phyloP scores from a whole-genome alignment of 192 early-diverging fungal genomes.

The Backusella sp. region DNA sequence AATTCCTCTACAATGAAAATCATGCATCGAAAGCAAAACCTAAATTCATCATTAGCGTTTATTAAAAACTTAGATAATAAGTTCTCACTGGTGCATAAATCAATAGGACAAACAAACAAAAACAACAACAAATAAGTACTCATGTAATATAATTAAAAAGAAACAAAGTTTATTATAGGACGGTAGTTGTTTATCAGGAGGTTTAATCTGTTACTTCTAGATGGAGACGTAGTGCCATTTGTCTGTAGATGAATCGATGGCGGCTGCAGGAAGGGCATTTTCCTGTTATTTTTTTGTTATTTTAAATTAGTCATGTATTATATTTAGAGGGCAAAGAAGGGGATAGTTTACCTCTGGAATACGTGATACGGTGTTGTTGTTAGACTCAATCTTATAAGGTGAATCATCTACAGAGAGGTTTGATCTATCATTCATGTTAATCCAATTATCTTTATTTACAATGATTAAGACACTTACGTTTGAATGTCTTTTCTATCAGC shows the following conservation, averaged over 20 bases:
- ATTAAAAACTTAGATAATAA: no score
- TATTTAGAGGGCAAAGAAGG: neutral
- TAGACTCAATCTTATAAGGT: conserved; percentile 60
- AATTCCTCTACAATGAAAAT: no score
- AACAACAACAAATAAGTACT: no score
- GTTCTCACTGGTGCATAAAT: neutral
- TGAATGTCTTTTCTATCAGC: conserved; percentile 5
- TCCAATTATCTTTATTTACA: conserved; percentile 17
- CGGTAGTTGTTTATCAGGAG: neutral
- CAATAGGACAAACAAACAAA: no score
- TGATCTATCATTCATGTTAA: conserved; percentile 34
- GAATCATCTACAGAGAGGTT: conserved; percentile 66
- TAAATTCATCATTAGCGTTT: no score
- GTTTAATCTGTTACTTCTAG: neutral
- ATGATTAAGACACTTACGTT: conserved; percentile 12
- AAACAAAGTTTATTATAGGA: neutral
- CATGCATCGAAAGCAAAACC: no score
- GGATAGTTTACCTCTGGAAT: neutral
- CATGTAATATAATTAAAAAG: neutral
- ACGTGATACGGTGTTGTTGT: conserved; percentile 18
- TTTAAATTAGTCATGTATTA: neutral
- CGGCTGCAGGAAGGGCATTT: conserved; percentile 40
- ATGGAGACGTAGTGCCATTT: conserved; percentile 92
- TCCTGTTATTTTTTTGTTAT: conserved; percentile 17
- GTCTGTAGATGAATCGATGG: conserved; percentile 79